Percentiles rank a stretch among this genome's conserved stretches.
Conservation (phyloP, 2,329 filamentous ascomycete species). For the Paraphaeosphaeria sporulosa region DNA sequence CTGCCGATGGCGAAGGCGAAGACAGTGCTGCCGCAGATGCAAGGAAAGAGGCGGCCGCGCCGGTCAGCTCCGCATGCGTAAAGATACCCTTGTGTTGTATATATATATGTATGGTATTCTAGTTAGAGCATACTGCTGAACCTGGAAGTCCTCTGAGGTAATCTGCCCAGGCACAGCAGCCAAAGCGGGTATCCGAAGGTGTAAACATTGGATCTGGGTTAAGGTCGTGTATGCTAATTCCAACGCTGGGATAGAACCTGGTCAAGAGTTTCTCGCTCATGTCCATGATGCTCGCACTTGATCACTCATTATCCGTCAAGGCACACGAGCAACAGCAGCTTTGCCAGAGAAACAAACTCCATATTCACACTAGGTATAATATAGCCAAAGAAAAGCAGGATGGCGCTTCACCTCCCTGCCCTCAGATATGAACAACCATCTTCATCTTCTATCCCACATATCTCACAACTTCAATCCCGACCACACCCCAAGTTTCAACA, state of each 20-base stretch:
- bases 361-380: slow-evolving; percentile 1
- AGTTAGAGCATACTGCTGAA: not conserved
- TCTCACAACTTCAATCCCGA: too few species aligned
- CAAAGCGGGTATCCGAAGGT: too few species aligned
- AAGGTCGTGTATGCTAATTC: too few species aligned
- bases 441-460: not conserved
- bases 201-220: too few species aligned
- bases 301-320: too few species aligned
- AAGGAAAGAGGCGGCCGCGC: slow-evolving; percentile 1
- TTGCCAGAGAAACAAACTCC: not conserved
- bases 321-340: too few species aligned
- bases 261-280: too few species aligned
- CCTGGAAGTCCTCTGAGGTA: too few species aligned
- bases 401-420: not conserved
- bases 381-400: not conserved
- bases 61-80: not conserved
- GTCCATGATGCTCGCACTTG: too few species aligned
- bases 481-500: not conserved
- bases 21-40: not conserved
- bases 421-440: slow-evolving; percentile 3
- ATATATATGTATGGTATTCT: not conserved
- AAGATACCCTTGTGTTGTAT: not conserved
- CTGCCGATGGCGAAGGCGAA: slow-evolving; percentile 4
- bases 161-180: too few species aligned
- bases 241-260: too few species aligned